These are phyloP conservation scores for Sanghuangporus weigelae DNA, from an alignment of 1,284 basidiomycete genomes.

Conservation along the genomic window DNA sequence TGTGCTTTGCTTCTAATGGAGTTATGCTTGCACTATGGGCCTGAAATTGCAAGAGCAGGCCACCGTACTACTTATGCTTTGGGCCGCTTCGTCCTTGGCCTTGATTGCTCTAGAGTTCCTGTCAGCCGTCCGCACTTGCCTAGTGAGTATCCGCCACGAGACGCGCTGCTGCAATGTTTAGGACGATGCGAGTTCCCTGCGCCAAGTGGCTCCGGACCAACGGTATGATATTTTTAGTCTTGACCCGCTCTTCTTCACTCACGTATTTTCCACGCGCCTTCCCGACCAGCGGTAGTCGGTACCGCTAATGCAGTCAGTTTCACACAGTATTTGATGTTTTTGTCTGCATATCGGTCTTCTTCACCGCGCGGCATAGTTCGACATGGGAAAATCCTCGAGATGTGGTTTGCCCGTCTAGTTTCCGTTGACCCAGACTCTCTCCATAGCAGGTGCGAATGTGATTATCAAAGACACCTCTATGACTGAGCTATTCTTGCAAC, in stretches of 20 bases:
- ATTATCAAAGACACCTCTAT: not conserved
- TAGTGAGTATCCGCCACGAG: not conserved
- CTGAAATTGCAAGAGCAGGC: no score
- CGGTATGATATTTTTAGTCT: not conserved
- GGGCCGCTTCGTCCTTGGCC: no score
- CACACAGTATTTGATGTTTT: not conserved
- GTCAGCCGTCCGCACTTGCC: no score
- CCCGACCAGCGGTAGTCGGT: not conserved
- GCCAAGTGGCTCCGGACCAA: not conserved
- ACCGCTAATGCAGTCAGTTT: not conserved
- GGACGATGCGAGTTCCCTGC: not conserved
- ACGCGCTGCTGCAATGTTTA: not conserved
- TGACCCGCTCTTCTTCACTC: not conserved
- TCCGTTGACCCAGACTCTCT: not conserved
- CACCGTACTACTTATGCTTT: no score
- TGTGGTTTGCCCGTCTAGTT: not conserved
- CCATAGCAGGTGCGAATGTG: not conserved
- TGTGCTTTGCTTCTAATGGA: no score
- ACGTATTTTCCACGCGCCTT: not conserved
- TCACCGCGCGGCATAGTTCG: not conserved
- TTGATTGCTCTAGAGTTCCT: no score
- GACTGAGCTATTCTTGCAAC: not conserved
- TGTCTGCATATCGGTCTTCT: not conserved
- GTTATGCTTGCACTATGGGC: no score
- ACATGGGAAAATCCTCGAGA: not conserved